Base-by-base conservation (phyloP, 179 eudicot species). In the Pouteria campechiana region DNA sequence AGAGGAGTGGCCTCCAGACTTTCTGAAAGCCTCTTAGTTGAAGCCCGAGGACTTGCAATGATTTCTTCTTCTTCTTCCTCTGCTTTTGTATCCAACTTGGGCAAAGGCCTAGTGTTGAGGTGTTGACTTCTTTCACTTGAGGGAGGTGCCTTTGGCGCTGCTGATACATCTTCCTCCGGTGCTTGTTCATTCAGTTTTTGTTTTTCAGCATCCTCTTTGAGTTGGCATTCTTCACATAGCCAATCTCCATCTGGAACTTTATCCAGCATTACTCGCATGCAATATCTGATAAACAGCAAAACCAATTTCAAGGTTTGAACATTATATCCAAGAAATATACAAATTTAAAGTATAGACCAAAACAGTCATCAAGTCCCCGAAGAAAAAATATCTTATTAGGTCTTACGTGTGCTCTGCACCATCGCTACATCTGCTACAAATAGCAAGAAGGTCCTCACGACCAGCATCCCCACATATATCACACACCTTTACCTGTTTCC, bases 391-490 rank as follows among this genome's bases (percentile, higher is more conserved):
- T 20, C 17, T 17, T 17, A 18, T 19, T 34, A 44, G 12, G 35
- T 16, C 88, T 65, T 70, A 83, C 88, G 84, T 76, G 55, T 83
- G 94, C 41, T 83, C 94, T 32, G 94, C 94, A 43, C 94, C 94
- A 71, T 83, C 94, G 58, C 63, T 71, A 50, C 94, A 83, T 62
- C 54, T 57, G 44, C 75, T 73, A 55, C 94, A 83, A 43, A 79
- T 60, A 22, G 94, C 88, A 54, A 83, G 94, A 58, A 79, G 71
- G 63, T 79, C 79, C 45, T 83, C 93, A 34, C 81, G 74, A 14
- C 88, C 94, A 46, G 81, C 77, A 66, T 83, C 94, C 38, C 88
- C 94, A 61, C 94, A 79, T 36, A 83, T 83, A 55, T 83, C 94
- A 64, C 94, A 83, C 20, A 83, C 84, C 57, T 75, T 79, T n/a